These are phyloP conservation scores for Morella rubra DNA, from an alignment of 306 rosid species.

Conservation along the genomic window DNA sequence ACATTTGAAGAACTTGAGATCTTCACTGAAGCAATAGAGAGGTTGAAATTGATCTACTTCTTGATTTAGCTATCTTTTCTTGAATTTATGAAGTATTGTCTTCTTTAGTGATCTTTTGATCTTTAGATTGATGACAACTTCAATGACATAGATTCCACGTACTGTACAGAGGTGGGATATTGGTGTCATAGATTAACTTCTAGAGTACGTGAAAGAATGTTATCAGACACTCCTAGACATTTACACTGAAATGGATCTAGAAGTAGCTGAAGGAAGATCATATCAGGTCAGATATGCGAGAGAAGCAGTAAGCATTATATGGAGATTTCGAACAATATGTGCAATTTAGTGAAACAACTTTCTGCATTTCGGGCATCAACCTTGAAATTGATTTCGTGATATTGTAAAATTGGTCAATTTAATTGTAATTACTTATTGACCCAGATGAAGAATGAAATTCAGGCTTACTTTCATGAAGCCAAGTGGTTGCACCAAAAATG, in stretches of 20 bases:
- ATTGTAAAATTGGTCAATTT: too few relatives aligned
- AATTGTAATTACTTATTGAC: not conserved
- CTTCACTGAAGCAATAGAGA: not conserved
- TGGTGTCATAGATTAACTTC: not conserved
- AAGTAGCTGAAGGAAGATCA: not conserved
- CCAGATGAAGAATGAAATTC: not conserved
- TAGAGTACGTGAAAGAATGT: not conserved
- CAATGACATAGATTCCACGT: too few relatives aligned
- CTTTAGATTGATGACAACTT: too few relatives aligned
- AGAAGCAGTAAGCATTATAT: not conserved
- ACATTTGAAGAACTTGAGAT: not conserved
- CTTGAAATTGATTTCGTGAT: too few relatives aligned
- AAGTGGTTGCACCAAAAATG: conserved; percentile 22
- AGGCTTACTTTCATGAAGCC: conserved; percentile 21
- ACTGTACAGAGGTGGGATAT: too few relatives aligned
- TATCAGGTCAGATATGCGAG: not conserved
- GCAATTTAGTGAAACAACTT: not conserved
- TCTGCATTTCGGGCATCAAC: not conserved
- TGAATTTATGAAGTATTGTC: too few relatives aligned
- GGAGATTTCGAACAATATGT: too few relatives aligned
- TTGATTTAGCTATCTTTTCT: not conserved
- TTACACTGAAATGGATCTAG: not conserved
- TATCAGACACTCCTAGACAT: not conserved
- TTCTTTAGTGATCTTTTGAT: too few relatives aligned
- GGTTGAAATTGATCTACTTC: not conserved